Conservation (phyloP, 164 flowering plant genomes). For the Chimonanthus salicifolius region DNA sequence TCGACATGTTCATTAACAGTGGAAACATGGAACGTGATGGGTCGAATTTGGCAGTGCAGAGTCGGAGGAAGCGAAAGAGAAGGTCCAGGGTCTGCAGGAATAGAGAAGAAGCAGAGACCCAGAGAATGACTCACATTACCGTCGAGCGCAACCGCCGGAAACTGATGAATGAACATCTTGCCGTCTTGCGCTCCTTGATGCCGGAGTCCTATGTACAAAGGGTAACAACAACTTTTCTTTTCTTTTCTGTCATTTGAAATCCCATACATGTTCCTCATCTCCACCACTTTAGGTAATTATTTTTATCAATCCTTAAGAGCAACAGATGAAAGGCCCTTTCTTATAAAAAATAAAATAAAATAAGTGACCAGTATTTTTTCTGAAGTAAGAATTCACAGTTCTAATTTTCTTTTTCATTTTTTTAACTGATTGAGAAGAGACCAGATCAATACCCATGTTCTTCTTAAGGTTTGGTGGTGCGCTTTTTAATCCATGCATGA, state of each 20-base stretch:
- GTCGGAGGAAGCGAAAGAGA: constrained; percentile 55
- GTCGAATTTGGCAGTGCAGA: constrained; percentile 24
- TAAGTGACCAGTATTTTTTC: no score
- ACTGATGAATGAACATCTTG: constrained; percentile 85
- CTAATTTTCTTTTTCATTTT: no score
- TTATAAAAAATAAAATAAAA: no score
- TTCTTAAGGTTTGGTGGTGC: no score
- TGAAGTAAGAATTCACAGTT: no score
- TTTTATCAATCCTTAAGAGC: no score
- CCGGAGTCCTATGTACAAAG: constrained; percentile 74
- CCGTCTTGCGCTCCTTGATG: constrained; percentile 76
- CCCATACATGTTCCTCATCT: neutral
- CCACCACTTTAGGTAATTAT: neutral
- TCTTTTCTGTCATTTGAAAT: neutral
- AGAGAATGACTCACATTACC: constrained; percentile 89
- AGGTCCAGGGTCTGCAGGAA: constrained; percentile 58
- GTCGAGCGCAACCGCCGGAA: constrained; percentile 86
- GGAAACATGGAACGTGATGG: neutral
- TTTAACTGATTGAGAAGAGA: no score
- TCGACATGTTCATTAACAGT: neutral
- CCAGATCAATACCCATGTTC: no score
- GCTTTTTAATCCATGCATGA: no score
- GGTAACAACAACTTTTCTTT: constrained; percentile 26
- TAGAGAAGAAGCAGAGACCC: constrained; percentile 79
- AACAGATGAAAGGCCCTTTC: no score